A percentile compares a stretch with the other conserved stretches of the same genome.
Conservation (phyloP, 257 asterid genomes). For the Solanum neorickii region DNA sequence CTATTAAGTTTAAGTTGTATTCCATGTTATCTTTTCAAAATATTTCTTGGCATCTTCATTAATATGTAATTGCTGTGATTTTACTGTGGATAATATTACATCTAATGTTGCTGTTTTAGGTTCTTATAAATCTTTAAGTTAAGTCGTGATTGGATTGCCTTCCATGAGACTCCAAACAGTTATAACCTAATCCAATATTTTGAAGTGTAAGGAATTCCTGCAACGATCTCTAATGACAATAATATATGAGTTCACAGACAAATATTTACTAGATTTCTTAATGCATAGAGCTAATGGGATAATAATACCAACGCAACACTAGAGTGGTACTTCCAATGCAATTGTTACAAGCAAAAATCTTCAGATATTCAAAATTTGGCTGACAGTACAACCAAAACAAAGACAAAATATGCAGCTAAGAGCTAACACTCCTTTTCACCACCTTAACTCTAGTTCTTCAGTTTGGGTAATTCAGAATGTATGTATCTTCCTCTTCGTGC, state of each 20-base stretch:
- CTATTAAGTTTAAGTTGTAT: background rate
- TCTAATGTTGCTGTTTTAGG: background rate
- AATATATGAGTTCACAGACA: background rate
- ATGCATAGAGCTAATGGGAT: background rate
- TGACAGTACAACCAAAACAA: background rate
- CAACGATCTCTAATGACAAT: background rate
- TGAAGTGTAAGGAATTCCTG: background rate
- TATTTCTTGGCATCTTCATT: background rate
- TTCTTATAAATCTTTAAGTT: background rate
- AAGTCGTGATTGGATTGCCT: background rate
- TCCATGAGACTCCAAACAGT: background rate
- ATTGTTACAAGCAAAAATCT: background rate
- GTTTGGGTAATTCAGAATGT: background rate
- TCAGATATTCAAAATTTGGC: background rate
- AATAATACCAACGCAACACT: background rate
- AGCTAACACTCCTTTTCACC: background rate
- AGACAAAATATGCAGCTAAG: background rate
- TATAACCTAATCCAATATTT: background rate
- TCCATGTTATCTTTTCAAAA: background rate
- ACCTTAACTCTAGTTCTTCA: background rate
- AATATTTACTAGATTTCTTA: background rate
- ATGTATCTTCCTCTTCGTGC: background rate
- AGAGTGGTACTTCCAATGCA: background rate
- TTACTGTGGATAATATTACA: background rate
- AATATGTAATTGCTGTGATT: background rate